Evolutionary conservation across 331 rosid genomes (phyloP).

Genomic region (Dryas integrifolia): DNA sequence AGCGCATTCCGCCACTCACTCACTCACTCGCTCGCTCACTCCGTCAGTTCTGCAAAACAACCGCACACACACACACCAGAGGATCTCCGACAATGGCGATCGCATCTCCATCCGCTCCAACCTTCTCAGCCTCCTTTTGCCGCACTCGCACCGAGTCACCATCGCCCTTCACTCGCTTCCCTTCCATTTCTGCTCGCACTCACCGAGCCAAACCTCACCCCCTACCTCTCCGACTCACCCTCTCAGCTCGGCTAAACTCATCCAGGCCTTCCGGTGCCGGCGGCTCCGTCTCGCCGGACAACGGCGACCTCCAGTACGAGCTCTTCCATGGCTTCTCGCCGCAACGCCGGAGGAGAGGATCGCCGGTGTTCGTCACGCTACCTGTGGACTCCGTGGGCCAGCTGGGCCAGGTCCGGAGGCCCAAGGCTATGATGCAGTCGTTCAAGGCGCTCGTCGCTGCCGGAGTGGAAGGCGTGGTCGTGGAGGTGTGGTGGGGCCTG

Average conservation of each 20-base stretch:
- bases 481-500: conserved; percentile 63
- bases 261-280: conserved; percentile 33
- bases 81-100: conserved; percentile 45
- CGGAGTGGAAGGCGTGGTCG: conserved; percentile 54
- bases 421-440: conserved; percentile 37
- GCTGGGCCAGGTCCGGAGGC: conserved; percentile 29
- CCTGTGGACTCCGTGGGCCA: conserved; percentile 37
- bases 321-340: conserved; percentile 39
- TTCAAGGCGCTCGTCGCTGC: conserved; percentile 44
- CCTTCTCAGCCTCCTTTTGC: conserved; percentile 56
- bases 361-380: conserved; percentile 46
- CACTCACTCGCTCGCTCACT: background rate
- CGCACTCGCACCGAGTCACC: conserved; percentile 33
- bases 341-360: conserved; percentile 35
- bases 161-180: conserved; percentile 29
- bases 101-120: conserved; percentile 55
- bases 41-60: background rate
- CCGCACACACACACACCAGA: background rate
- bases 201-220: conserved; percentile 15
- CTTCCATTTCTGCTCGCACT: conserved; percentile 27
- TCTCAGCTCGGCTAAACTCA: conserved; percentile 37
- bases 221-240: conserved; percentile 11
- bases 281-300: conserved; percentile 41
- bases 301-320: conserved; percentile 41
- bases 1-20: conserved; percentile 2